phyloP scores from a whole-genome alignment of 257 asterid species.

The Cordia subcordata region DNA sequence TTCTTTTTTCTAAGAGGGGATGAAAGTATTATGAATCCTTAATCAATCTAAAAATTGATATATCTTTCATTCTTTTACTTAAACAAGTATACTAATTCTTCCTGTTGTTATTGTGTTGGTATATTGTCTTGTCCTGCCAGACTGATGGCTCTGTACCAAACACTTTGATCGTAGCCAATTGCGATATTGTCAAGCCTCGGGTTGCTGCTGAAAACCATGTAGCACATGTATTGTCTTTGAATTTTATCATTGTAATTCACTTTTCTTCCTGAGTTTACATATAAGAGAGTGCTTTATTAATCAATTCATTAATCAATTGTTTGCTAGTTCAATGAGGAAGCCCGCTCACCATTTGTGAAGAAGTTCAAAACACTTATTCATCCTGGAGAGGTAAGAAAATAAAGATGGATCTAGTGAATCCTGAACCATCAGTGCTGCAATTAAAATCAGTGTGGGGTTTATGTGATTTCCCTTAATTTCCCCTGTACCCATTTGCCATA shows the following conservation, averaged over 20 bases:
- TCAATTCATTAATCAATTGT: slow-evolving; percentile 16
- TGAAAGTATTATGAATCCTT: neutral
- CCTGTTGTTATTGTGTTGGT: neutral
- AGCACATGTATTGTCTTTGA: slow-evolving; percentile 51
- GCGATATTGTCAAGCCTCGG: slow-evolving; percentile 90
- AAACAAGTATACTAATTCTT: slow-evolving; percentile 11
- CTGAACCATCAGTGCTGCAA: neutral
- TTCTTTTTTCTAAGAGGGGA: neutral
- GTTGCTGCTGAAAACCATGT: slow-evolving; percentile 85
- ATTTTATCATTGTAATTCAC: neutral
- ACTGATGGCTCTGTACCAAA: slow-evolving; percentile 93
- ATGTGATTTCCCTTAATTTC: neutral
- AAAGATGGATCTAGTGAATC: neutral
- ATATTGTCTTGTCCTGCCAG: slow-evolving; percentile 31
- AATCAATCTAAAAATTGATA: neutral
- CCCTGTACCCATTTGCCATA: neutral
- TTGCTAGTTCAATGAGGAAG: slow-evolving; percentile 88
- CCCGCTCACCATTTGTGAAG: slow-evolving; percentile 90
- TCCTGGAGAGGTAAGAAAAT: slow-evolving; percentile 87
- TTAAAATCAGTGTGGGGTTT: neutral
- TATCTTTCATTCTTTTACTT: neutral
- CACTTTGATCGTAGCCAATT: slow-evolving; percentile 86
- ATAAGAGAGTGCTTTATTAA: slow-evolving; percentile 1
- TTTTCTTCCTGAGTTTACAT: slow-evolving; percentile 2
- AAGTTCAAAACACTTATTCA: slow-evolving; percentile 94